phyloP scores from a whole-genome alignment of 1,284 basidiomycete species.

The Malassezia sp. region DNA sequence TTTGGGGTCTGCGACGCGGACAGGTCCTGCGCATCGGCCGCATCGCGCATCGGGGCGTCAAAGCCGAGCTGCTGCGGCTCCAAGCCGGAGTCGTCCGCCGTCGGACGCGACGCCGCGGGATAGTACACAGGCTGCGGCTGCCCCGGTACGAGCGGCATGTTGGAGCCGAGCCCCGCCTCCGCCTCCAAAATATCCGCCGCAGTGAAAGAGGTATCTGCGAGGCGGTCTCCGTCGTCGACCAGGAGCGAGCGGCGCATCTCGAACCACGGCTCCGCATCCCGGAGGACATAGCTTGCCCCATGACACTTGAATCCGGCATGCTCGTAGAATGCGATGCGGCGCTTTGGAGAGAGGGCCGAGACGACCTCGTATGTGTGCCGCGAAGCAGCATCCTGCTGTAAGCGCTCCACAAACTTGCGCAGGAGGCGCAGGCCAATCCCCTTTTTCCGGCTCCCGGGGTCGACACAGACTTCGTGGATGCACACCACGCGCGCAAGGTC shows the following conservation, averaged over 20 bases:
- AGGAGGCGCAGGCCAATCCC: slow-evolving; percentile 31
- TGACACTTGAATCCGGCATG: slow-evolving; percentile 32
- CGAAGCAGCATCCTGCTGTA: slow-evolving; percentile 20
- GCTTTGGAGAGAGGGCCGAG: slow-evolving; percentile 33
- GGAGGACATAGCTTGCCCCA: slow-evolving; percentile 36
- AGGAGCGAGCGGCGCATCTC: slow-evolving; percentile 25
- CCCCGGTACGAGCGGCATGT: no score
- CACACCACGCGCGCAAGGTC: slow-evolving; percentile 38
- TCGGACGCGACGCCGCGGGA: no score
- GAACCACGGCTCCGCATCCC: slow-evolving; percentile 31
- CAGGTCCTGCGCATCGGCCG: no score
- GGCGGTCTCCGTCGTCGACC: neutral
- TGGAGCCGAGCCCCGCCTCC: no score
- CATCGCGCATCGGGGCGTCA: no score
- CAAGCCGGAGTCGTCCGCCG: no score
- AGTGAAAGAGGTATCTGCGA: neutral
- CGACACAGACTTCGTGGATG: slow-evolving; percentile 38
- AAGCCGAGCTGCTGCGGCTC: no score
- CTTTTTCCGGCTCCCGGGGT: slow-evolving; percentile 23
- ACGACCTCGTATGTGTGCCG: slow-evolving; percentile 36
- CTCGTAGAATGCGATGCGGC: slow-evolving; percentile 30
- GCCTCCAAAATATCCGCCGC: neutral
- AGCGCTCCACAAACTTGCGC: slow-evolving; percentile 25
- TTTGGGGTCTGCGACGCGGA: no score
- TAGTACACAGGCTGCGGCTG: no score